Conservation (phyloP, 306 rosid species). For the Rosa persica region DNA sequence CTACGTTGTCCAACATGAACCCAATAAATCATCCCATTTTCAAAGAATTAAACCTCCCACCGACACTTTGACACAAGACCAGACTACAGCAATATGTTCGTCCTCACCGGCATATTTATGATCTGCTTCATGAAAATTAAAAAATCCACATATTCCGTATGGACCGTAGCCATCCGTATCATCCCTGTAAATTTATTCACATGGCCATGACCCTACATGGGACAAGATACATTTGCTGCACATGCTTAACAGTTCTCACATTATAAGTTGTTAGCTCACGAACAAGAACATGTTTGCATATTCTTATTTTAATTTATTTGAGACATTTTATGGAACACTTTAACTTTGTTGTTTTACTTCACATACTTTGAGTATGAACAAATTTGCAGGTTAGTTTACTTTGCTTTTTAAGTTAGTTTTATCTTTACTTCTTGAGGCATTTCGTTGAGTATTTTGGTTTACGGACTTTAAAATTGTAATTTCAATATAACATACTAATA, state of each 20-base stretch:
- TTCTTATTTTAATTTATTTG: neutral
- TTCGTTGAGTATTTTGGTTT: neutral
- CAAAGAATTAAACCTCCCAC: constrained; percentile 40
- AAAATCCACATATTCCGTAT: constrained; percentile 45
- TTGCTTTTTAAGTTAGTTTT: neutral
- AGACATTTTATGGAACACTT: neutral
- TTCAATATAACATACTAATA: neutral
- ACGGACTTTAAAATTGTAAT: neutral
- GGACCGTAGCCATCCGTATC: constrained; percentile 50
- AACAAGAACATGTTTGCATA: neutral
- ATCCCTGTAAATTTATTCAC: constrained; percentile 21
- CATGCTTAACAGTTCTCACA: constrained; percentile 14
- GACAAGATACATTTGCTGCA: constrained; percentile 8
- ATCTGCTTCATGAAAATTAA: neutral
- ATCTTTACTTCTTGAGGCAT: neutral
- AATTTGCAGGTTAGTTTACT: neutral
- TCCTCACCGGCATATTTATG: constrained; percentile 15
- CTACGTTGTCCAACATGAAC: constrained; percentile 36
- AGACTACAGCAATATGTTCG: constrained; percentile 11
- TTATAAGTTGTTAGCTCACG: neutral
- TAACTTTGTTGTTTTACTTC: neutral
- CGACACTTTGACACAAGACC: constrained; percentile 44
- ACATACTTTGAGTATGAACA: neutral
- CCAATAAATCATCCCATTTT: constrained; percentile 40
- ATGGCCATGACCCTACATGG: constrained; percentile 1